Conservation (phyloP, 768 basidiomycete species). For the Tephrocybe sp. region DNA sequence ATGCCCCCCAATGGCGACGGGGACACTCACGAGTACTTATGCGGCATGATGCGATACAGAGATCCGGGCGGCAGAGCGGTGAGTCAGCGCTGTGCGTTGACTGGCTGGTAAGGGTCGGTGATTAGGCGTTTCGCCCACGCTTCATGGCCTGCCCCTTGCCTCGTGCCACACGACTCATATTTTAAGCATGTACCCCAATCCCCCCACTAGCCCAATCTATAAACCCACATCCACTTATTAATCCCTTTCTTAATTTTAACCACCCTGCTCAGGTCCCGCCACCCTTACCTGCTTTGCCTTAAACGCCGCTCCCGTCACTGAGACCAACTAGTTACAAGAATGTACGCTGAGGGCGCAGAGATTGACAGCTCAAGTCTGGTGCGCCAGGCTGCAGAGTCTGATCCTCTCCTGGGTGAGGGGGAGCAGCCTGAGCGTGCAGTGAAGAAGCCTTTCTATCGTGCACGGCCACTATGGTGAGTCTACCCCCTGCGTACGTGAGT, state of each 20-base stretch:
- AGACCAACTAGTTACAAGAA: neutral
- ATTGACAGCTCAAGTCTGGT: constrained; percentile 15
- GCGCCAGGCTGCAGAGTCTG: constrained; percentile 18
- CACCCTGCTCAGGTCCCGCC: neutral
- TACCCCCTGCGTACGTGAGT: neutral
- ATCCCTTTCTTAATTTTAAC: neutral
- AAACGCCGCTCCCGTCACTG: neutral
- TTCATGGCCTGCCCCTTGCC: too few species aligned
- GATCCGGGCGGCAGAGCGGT: too few species aligned
- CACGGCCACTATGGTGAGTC: constrained; percentile 50
- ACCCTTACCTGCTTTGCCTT: neutral
- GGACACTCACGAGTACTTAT: too few species aligned
- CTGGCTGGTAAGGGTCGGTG: too few species aligned
- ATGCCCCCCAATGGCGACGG: too few species aligned
- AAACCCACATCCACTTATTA: constrained; percentile 1
- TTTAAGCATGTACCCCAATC: neutral
- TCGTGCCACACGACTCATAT: neutral
- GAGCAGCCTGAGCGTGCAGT: constrained; percentile 1
- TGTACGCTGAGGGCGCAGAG: constrained; percentile 20
- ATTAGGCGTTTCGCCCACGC: too few species aligned
- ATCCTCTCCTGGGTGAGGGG: constrained; percentile 20
- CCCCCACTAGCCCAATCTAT: constrained; percentile 1
- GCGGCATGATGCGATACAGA: too few species aligned
- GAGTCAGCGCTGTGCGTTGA: too few species aligned
- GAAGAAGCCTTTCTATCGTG: constrained; percentile 53